Base-by-base conservation (phyloP, 208 protist species). In the Porcisia deanei region DNA sequence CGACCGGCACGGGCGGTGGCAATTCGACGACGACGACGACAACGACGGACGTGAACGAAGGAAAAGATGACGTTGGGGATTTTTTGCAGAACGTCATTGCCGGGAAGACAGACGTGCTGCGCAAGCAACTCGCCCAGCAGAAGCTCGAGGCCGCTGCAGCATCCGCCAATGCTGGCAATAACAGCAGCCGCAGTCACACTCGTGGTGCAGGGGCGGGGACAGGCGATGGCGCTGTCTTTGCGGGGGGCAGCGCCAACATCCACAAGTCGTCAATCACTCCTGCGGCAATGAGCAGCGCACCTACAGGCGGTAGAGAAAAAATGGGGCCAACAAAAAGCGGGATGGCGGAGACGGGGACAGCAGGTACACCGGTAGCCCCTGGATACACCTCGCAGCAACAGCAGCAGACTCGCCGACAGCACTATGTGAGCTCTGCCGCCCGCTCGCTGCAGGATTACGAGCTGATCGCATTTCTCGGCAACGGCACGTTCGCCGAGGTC, bases 361-460 rank as follows among this genome's bases (percentile, higher is more conserved):
- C 57, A 8, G 57, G 57, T 14, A 10, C 58, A 39, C n/a, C 58
- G 30, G 9, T 18, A 22, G 25, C 58, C 58, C 30, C 60, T 43
- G 60, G 60, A 39, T 6, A 20, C 41, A 20, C 63, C 20, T 52
- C 41, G 63, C 41, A 7, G 9, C 25, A 30, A 0, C 55, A 39
- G 55, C 59, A 55, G 49, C 22, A 39, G 61, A 25, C 54, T 1
- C 66, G 39, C 43, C 55, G 54, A 41, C 41, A 12, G 12, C 59
- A 30, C 41, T 85, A 83, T 68, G 74, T 84, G 53, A 89, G 83
- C 76, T 93, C 87, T 41, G 93, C 93, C 47, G 93, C 90, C 4
- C 87, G 88, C n/a, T 94, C 87, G 7, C 78, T 97, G 69, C 86
- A 91, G 74, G 85, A 90, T 57, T 97, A 95, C 77, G 91, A 97